A percentile compares a stretch with the other conserved stretches of the same genome.
Conservation (phyloP, 169 alveolate genomes). For the Plasmodium vivax region DNA sequence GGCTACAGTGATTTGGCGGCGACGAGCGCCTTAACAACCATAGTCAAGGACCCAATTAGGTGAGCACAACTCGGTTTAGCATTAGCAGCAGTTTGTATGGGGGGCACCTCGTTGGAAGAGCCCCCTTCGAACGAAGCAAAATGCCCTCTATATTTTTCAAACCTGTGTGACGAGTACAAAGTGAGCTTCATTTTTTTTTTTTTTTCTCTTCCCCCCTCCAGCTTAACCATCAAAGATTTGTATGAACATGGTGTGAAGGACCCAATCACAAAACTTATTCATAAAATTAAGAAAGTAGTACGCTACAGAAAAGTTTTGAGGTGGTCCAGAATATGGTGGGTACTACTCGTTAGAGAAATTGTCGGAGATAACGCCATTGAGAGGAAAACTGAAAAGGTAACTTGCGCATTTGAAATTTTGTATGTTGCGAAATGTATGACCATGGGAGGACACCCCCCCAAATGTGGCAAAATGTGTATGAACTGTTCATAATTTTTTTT, state of each 20-base stretch:
- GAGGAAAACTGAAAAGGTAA: conserved; percentile 55
- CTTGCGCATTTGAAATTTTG: background rate
- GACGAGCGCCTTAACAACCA: conserved; percentile 38
- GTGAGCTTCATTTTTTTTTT: conserved; percentile 8
- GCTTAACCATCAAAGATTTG: conserved; percentile 56
- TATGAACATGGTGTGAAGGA: conserved; percentile 62
- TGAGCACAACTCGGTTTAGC: background rate
- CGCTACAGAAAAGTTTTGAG: conserved; percentile 75
- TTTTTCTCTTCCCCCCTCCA: background rate
- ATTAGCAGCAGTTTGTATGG: background rate
- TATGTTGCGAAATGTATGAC: background rate
- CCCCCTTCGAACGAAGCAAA: background rate
- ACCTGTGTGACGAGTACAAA: background rate
- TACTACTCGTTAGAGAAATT: conserved; percentile 68
- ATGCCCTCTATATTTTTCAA: background rate
- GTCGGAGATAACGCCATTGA: conserved; percentile 66
- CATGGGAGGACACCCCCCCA: background rate
- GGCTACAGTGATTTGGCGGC: conserved; percentile 63
- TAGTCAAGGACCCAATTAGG: conserved; percentile 32
- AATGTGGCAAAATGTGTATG: background rate
- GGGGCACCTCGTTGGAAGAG: background rate
- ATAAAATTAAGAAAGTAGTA: conserved; percentile 21
- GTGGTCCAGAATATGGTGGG: conserved; percentile 77
- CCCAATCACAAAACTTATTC: conserved; percentile 30
- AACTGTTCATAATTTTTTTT: background rate